Base-by-base conservation (phyloP, 2,329 filamentous ascomycete genomes). In the Aspergillus ochraceoroseus region DNA sequence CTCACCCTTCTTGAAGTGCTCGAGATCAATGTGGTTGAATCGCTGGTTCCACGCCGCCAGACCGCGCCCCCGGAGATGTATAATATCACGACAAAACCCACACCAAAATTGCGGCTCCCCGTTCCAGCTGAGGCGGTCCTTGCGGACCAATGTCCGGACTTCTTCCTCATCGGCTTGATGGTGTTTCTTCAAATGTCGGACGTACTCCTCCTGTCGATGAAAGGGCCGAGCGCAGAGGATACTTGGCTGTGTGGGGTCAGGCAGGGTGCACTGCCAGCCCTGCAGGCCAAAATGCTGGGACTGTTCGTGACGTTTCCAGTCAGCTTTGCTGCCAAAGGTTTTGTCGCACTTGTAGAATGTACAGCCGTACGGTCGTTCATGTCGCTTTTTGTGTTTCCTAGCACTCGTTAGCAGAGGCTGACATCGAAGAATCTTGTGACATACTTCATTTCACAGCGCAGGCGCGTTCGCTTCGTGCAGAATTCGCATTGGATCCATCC, bases 231-330 rank as follows among this genome's bases (percentile, higher is more conserved):
- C 73, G 53, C 85, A 92, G 12, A 55, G 46, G 7, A 46, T 20
- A 5, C 51, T 32, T 4, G 49, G 52, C 26, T 61, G 53, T 5
- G 48, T 14, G 11, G 36, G n/a, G 26, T 55, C 49, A 5, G 50
- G 57, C 19, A 74, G 62, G 19, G 75, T 70, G 57, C 88, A 95
- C 19, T 76, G 77, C 80, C 85, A 95, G 32, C 74, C 73, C 55
- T 88, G 82, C 4, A 76, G 62, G 43, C 83, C 77, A 46, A 77
- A 79, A 59, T 95, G 88, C 55, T 90, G 84, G 11, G 77, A 80
- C 49, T 80, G 83, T 57, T 95, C 90, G 56, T 95, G 89, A 1
- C 89, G 79, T 59, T 94, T 94, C 89, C 80, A 95, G 63, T 95
- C 89, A 44, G 87, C 89, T 59, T 95, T 94, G 62, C 85, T 89